Percentiles rank a stretch among this genome's conserved stretches.
phyloP scores from a whole-genome alignment of 192 early-diverging fungal genomes.

The Umbelopsis isabellina region DNA sequence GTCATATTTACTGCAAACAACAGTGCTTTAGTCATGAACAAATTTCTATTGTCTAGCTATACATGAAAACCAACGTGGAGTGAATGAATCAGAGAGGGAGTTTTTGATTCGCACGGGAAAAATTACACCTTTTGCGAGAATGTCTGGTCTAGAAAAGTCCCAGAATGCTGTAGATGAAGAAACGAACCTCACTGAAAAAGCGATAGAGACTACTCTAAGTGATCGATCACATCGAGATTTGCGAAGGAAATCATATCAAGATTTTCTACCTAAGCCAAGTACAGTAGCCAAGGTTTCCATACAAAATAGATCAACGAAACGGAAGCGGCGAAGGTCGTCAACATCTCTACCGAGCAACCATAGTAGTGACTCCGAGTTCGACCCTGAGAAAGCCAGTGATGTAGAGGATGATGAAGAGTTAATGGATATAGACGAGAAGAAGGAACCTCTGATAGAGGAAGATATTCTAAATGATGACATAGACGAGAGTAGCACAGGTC shows the following conservation, averaged over 20 bases:
- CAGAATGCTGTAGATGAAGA: neutral
- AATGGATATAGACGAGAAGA: neutral
- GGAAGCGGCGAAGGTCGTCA: slow-evolving; percentile 4
- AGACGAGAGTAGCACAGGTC: slow-evolving; percentile 28
- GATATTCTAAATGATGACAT: slow-evolving; percentile 32
- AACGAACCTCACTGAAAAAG: neutral
- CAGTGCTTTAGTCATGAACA: neutral
- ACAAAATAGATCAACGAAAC: neutral
- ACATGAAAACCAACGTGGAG: slow-evolving; percentile 25
- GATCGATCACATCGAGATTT: neutral
- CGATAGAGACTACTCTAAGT: neutral
- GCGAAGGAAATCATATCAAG: slow-evolving; percentile 7
- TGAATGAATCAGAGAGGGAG: slow-evolving; percentile 61
- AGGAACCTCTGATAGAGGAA: slow-evolving; percentile 23
- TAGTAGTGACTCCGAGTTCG: neutral
- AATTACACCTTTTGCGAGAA: slow-evolving; percentile 65
- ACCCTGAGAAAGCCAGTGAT: neutral
- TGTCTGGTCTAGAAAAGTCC: slow-evolving; percentile 41
- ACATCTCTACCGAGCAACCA: neutral
- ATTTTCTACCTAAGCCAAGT: neutral
- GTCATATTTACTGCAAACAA: too few relatives aligned
- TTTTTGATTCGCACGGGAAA: slow-evolving; percentile 70
- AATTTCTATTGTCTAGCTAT: slow-evolving; percentile 19
- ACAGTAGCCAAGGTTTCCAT: neutral
- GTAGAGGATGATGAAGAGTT: slow-evolving; percentile 5